Conservation (phyloP, 2,329 filamentous ascomycete species). For the Ceratocystis destructans region DNA sequence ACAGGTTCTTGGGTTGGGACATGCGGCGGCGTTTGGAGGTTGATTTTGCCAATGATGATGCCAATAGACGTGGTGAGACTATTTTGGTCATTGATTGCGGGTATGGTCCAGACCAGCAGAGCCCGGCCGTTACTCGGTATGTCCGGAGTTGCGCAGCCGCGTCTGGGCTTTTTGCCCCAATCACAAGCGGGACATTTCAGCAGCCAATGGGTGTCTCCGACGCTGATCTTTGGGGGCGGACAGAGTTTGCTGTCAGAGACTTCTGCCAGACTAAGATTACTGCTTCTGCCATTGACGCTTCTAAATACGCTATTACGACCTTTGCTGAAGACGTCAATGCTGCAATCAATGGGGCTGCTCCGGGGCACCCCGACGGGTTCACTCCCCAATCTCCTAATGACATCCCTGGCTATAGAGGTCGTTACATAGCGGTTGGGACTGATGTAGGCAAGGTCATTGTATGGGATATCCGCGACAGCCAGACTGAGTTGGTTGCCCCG, state of each 20-base stretch:
- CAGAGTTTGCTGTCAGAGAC: constrained; percentile 40
- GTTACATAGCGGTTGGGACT: constrained; percentile 71
- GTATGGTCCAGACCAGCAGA: constrained; percentile 40
- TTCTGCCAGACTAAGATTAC: constrained; percentile 50
- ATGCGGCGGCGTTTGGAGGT: constrained; percentile 78
- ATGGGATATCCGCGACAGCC: constrained; percentile 64
- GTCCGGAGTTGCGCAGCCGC: constrained; percentile 25
- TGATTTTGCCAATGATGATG: constrained; percentile 75
- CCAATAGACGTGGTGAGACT: constrained; percentile 60
- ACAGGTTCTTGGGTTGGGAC: constrained; percentile 73
- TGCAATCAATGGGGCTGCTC: constrained; percentile 6
- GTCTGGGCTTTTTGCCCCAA: background rate
- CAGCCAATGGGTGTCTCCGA: constrained; percentile 25
- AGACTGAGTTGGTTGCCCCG: constrained; percentile 43
- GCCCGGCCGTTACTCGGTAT: constrained; percentile 33
- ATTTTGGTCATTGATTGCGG: constrained; percentile 64
- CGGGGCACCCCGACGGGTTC: constrained; percentile 7
- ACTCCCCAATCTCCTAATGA: constrained; percentile 30
- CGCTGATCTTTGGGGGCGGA: constrained; percentile 53
- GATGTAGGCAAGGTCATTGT: constrained; percentile 60
- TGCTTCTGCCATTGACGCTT: constrained; percentile 58
- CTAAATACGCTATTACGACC: constrained; percentile 56
- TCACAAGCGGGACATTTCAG: background rate
- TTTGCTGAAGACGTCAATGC: constrained; percentile 51
- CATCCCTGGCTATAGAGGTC: constrained; percentile 71